phyloP scores from a whole-genome alignment of 768 basidiomycete genomes.

The Hortiboletus flavorubellus region DNA sequence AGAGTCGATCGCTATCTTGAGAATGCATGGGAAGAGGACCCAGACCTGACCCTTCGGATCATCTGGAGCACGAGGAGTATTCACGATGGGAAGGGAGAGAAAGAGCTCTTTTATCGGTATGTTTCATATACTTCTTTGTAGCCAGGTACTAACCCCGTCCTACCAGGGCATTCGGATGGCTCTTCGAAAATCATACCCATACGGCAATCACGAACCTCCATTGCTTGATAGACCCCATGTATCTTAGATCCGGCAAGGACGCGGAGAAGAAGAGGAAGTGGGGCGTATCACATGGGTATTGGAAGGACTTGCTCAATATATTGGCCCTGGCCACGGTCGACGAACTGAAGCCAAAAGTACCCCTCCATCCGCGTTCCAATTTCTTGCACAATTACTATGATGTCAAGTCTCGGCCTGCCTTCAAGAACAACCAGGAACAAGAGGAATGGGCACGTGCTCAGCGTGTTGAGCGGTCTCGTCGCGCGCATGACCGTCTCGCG shows the following conservation, averaged over 20 bases:
- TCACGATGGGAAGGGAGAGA: constrained; percentile 64
- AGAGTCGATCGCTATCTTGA: constrained; percentile 37
- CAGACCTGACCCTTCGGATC: constrained; percentile 54
- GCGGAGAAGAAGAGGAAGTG: background rate
- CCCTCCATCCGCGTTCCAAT: constrained; percentile 8
- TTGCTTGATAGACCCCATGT: constrained; percentile 51
- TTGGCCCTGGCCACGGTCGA: constrained; percentile 55
- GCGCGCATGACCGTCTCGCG: constrained; percentile 36
- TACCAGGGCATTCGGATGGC: constrained; percentile 58
- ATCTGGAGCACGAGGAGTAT: constrained; percentile 71
- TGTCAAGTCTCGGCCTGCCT: constrained; percentile 26
- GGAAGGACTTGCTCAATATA: constrained; percentile 74
- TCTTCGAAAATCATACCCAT: constrained; percentile 64
- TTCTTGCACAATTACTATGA: constrained; percentile 27
- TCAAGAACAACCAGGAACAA: constrained; percentile 22
- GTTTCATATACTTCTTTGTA: constrained; percentile 4
- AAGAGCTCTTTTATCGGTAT: constrained; percentile 57
- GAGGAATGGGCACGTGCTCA: constrained; percentile 21
- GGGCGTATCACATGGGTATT: constrained; percentile 54
- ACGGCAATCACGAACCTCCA: constrained; percentile 64
- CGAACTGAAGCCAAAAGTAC: constrained; percentile 35
- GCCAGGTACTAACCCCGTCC: background rate
- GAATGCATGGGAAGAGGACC: constrained; percentile 57
- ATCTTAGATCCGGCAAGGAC: constrained; percentile 22
- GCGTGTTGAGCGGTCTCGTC: constrained; percentile 19